These are phyloP conservation scores for Trichoderma sp. DNA, from an alignment of 2,329 filamentous ascomycete genomes.

Conservation along the genomic window DNA sequence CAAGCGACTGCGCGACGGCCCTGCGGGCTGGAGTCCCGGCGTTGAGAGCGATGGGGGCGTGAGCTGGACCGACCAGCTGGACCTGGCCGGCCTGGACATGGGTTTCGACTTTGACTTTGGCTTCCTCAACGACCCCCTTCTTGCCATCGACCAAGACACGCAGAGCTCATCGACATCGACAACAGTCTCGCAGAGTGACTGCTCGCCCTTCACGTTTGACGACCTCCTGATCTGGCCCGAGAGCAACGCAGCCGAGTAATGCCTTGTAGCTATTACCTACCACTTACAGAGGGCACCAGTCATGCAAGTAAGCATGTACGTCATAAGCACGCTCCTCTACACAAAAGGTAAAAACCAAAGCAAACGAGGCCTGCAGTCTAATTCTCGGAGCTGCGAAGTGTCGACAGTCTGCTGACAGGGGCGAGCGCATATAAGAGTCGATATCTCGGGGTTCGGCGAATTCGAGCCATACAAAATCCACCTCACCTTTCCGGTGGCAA, in stretches of 20 bases:
- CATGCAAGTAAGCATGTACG: neutral
- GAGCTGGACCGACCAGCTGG: constrained; percentile 21
- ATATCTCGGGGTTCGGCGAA: constrained; percentile 10
- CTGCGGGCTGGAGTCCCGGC: neutral
- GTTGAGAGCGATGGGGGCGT: neutral
- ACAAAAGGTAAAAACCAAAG: neutral
- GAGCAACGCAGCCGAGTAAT: neutral
- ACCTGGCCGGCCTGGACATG: constrained; percentile 8
- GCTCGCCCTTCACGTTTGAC: constrained; percentile 25
- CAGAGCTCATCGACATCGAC: neutral
- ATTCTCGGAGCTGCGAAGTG: neutral
- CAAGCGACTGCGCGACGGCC: constrained; percentile 8
- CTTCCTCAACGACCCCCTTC: neutral
- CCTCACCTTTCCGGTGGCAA: neutral
- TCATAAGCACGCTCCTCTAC: neutral
- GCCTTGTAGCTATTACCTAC: neutral
- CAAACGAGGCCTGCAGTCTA: neutral
- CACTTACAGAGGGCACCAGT: neutral
- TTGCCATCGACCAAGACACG: neutral
- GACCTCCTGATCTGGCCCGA: constrained; percentile 27
- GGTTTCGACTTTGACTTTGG: constrained; percentile 20
- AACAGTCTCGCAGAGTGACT: neutral
- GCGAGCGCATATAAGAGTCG: neutral
- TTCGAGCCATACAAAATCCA: neutral
- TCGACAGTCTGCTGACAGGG: neutral